phyloP scores from a whole-genome alignment of 163 green algal genomes.

The Trebouxiophyceae sp. region DNA sequence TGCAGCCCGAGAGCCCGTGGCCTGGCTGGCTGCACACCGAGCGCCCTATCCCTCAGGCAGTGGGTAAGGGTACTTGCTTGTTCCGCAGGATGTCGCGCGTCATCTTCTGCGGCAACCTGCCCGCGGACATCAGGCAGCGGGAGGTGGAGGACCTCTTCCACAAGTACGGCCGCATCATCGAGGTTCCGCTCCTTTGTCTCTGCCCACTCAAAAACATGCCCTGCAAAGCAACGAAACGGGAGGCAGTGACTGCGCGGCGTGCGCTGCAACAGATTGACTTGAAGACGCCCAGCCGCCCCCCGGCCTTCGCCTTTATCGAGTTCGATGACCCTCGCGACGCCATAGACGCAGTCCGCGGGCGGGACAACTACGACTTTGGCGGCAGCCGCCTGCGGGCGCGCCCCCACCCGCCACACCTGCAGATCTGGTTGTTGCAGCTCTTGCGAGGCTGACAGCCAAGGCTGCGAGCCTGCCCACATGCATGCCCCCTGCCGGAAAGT shows the following conservation, averaged over 20 bases:
- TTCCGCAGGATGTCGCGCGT: constrained; percentile 3
- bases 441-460: background rate
- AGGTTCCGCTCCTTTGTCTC: too few relatives aligned
- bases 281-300: constrained; percentile 65
- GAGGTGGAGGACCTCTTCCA: constrained; percentile 29
- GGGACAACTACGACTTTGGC: constrained; percentile 80
- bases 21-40: too few relatives aligned
- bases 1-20: too few relatives aligned
- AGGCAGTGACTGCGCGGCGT: background rate
- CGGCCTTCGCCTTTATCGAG: constrained; percentile 80
- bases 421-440: too few relatives aligned
- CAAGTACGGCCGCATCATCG: constrained; percentile 33
- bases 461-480: too few relatives aligned
- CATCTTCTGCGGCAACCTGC: constrained; percentile 26
- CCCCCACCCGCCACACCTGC: background rate
- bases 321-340: constrained; percentile 70
- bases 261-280: constrained; percentile 55
- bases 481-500: too few relatives aligned
- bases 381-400: constrained; percentile 56
- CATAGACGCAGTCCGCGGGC: constrained; percentile 68
- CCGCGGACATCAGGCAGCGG: constrained; percentile 21
- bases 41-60: too few relatives aligned
- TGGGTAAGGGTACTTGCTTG: too few relatives aligned
- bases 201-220: background rate
- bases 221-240: background rate